These are phyloP conservation scores for Aureobasidium lini DNA, from an alignment of 2,329 filamentous ascomycete species.

Conservation along the genomic window DNA sequence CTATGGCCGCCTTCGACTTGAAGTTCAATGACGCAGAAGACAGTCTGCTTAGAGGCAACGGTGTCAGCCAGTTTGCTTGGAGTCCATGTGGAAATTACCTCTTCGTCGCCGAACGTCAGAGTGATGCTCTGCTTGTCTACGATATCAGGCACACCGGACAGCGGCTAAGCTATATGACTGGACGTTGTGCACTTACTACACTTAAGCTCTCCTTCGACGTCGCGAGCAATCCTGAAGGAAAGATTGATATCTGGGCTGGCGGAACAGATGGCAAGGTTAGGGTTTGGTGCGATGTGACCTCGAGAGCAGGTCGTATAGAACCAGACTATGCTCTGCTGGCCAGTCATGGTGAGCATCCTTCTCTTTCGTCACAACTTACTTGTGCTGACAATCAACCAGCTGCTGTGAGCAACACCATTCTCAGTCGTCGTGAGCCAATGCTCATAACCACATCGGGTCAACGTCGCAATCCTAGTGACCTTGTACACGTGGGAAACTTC, in stretches of 20 bases:
- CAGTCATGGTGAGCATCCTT: background rate
- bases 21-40: slow-evolving; percentile 27
- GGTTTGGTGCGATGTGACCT: slow-evolving; percentile 42
- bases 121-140: slow-evolving; percentile 49
- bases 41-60: slow-evolving; percentile 37
- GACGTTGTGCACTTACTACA: slow-evolving; percentile 40
- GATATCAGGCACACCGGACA: slow-evolving; percentile 50
- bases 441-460: slow-evolving; percentile 13
- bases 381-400: background rate
- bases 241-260: slow-evolving; percentile 52
- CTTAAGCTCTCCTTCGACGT: slow-evolving; percentile 53
- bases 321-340: slow-evolving; percentile 36
- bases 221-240: slow-evolving; percentile 22
- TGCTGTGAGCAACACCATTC: slow-evolving; percentile 12
- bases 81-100: slow-evolving; percentile 52
- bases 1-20: slow-evolving; percentile 45
- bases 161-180: slow-evolving; percentile 42
- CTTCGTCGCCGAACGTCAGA: slow-evolving; percentile 50
- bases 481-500: background rate
- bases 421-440: slow-evolving; percentile 10
- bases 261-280: slow-evolving; percentile 46
- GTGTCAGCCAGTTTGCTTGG: slow-evolving; percentile 51
- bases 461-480: background rate
- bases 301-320: slow-evolving; percentile 32
- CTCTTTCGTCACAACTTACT: background rate